These are phyloP conservation scores for Penicillium coprophilum DNA, from an alignment of 495 filamentous ascomycete species.

Conservation along the genomic window DNA sequence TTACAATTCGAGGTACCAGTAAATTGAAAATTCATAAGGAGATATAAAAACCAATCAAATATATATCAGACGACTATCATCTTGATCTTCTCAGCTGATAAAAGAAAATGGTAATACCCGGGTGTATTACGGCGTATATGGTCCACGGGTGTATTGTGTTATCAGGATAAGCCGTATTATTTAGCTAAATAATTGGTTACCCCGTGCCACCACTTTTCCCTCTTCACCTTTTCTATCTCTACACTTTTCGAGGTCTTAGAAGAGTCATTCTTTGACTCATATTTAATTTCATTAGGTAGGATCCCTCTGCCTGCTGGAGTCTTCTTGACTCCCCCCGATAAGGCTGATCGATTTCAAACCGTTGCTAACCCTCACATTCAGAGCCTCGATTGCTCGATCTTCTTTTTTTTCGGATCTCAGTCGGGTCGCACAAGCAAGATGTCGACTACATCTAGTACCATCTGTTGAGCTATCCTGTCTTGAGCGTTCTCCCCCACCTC, in stretches of 20 bases:
- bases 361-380: slow-evolving; percentile 10
- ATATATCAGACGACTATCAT: slow-evolving; percentile 8
- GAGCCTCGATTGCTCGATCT: slow-evolving; percentile 10
- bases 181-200: slow-evolving; percentile 35
- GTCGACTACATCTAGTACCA: slow-evolving; percentile 36
- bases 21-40: neutral
- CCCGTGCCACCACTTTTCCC: slow-evolving; percentile 27
- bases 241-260: neutral
- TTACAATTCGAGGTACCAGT: neutral
- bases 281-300: slow-evolving; percentile 21
- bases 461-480: slow-evolving; percentile 41
- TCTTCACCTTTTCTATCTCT: slow-evolving; percentile 10
- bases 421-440: slow-evolving; percentile 40
- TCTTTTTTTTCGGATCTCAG: slow-evolving; percentile 11
- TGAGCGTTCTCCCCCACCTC: slow-evolving; percentile 36
- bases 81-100: slow-evolving; percentile 7
- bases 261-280: neutral
- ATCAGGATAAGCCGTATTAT: slow-evolving; percentile 25
- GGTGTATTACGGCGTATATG: slow-evolving; percentile 6
- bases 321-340: slow-evolving; percentile 4
- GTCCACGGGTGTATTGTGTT: slow-evolving; percentile 14
- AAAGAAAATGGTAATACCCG: neutral
- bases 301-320: neutral
- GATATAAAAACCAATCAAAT: slow-evolving; percentile 7
- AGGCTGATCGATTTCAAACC: slow-evolving; percentile 3